These are phyloP conservation scores for Penicillium nucicola DNA, from an alignment of 495 filamentous ascomycete genomes.

Conservation along the genomic window DNA sequence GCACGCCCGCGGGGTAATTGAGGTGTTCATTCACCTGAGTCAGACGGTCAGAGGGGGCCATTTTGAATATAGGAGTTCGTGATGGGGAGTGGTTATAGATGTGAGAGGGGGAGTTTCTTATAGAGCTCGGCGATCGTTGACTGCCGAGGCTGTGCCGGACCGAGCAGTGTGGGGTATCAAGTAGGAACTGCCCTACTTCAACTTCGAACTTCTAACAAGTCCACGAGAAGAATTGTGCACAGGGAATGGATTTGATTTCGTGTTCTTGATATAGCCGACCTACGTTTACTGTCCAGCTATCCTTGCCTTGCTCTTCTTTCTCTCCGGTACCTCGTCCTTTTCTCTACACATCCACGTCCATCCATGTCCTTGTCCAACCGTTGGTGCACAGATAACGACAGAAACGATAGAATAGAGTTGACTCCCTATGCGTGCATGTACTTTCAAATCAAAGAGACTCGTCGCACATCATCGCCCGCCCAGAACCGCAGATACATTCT, in stretches of 20 bases:
- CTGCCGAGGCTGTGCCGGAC: constrained; percentile 29
- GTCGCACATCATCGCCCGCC: neutral
- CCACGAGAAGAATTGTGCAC: neutral
- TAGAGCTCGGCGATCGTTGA: constrained; percentile 16
- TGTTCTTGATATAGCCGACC: constrained; percentile 8
- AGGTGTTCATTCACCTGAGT: constrained; percentile 71
- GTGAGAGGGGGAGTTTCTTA: constrained; percentile 15
- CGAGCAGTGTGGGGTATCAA: constrained; percentile 22
- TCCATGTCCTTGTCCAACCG: neutral
- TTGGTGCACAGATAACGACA: constrained; percentile 2
- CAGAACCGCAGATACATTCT: constrained; percentile 32
- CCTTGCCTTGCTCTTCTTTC: neutral
- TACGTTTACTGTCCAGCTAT: constrained; percentile 17
- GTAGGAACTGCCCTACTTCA: neutral
- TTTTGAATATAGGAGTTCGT: too few relatives aligned
- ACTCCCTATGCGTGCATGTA: constrained; percentile 4
- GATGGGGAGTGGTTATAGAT: neutral
- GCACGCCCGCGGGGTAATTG: constrained; percentile 74
- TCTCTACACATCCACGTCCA: neutral
- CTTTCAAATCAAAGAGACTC: constrained; percentile 9
- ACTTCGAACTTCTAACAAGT: too few relatives aligned
- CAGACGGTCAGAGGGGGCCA: constrained; percentile 51
- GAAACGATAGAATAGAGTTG: constrained; percentile 4
- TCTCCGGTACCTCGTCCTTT: neutral
- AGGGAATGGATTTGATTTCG: constrained; percentile 8